Percentiles rank a stretch among this genome's conserved stretches.
These are phyloP conservation scores for Orbilia ellipsospora DNA, from an alignment of 2,329 filamentous ascomycete species.

Conservation along the genomic window DNA sequence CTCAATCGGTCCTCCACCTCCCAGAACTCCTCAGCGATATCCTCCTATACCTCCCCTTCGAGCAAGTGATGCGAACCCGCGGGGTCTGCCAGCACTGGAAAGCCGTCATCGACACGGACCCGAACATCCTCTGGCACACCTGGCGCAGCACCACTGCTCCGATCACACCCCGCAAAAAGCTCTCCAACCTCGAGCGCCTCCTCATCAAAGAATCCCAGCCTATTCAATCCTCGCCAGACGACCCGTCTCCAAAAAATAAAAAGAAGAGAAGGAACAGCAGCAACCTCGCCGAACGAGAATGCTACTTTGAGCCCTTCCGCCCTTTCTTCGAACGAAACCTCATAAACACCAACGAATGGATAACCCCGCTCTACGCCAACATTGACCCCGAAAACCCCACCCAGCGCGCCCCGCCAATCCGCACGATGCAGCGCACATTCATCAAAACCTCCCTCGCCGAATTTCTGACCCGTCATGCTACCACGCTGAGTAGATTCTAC, in stretches of 20 bases:
- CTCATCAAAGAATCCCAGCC: too few relatives aligned
- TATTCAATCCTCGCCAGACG: too few relatives aligned
- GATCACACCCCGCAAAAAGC: slow-evolving; percentile 16
- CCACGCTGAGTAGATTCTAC: slow-evolving; percentile 31
- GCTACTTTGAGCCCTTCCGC: slow-evolving; percentile 48
- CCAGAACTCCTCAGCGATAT: slow-evolving; percentile 38
- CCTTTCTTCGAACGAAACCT: slow-evolving; percentile 49
- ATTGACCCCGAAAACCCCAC: background rate
- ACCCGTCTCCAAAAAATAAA: background rate
- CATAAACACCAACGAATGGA: slow-evolving; percentile 52
- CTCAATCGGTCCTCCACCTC: slow-evolving; percentile 24
- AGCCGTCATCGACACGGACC: slow-evolving; percentile 36
- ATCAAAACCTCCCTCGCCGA: slow-evolving; percentile 37
- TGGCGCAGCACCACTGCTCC: slow-evolving; percentile 47
- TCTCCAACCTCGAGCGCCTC: too few relatives aligned
- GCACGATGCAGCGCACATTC: slow-evolving; percentile 36
- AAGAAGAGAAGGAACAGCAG: background rate
- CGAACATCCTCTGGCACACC: slow-evolving; percentile 45
- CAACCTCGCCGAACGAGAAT: background rate
- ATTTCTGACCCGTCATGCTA: slow-evolving; percentile 34
- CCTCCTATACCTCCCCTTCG: slow-evolving; percentile 37
- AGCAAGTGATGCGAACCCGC: slow-evolving; percentile 35
- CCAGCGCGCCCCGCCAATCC: slow-evolving; percentile 15
- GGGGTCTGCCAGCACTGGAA: slow-evolving; percentile 25
- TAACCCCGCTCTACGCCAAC: slow-evolving; percentile 1